Evolutionary conservation across 805 yeast species (phyloP).

Genomic region (Starmera caribaea): DNA sequence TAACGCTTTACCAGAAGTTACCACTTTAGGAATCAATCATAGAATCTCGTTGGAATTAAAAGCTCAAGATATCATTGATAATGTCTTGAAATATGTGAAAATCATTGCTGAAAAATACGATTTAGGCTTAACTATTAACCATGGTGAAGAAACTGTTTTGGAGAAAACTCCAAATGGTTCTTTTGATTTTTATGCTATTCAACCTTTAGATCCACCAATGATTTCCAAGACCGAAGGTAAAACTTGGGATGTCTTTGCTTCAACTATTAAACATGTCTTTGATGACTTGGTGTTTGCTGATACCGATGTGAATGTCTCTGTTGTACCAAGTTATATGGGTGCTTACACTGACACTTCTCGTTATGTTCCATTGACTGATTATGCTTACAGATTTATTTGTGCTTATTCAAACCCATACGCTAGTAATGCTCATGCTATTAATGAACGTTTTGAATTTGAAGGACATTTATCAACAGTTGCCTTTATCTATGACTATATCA

Average conservation of each 20-base stretch:
- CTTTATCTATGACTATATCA: conserved; percentile 40
- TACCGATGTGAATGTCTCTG: conserved; percentile 5
- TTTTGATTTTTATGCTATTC: conserved; percentile 12
- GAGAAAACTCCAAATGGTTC: conserved; percentile 18
- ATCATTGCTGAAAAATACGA: conserved; percentile 37
- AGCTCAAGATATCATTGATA: conserved; percentile 27
- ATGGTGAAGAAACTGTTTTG: conserved; percentile 13
- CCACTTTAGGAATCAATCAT: conserved; percentile 45
- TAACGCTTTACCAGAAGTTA: conserved; percentile 64
- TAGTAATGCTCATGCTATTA: conserved; percentile 47
- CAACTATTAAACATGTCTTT: conserved; percentile 43
- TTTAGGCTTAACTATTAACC: conserved; percentile 32
- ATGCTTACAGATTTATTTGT: conserved; percentile 41
- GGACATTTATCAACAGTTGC: conserved; percentile 54
- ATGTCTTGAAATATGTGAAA: conserved; percentile 25
- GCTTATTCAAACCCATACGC: conserved; percentile 8
- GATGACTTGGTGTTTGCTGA: conserved; percentile 33
- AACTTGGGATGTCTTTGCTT: conserved; percentile 47
- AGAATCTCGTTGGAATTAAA: conserved; percentile 48
- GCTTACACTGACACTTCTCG: conserved; percentile 56
- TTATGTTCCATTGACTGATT: conserved; percentile 45
- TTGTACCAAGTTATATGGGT: conserved; percentile 41
- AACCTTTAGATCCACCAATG: conserved; percentile 41
- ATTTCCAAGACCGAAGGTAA: conserved; percentile 34
- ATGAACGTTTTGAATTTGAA: conserved; percentile 46